These are phyloP conservation scores for Tetrapisispora namnaoensis DNA, from an alignment of 805 yeast genomes.

Conservation along the genomic window DNA sequence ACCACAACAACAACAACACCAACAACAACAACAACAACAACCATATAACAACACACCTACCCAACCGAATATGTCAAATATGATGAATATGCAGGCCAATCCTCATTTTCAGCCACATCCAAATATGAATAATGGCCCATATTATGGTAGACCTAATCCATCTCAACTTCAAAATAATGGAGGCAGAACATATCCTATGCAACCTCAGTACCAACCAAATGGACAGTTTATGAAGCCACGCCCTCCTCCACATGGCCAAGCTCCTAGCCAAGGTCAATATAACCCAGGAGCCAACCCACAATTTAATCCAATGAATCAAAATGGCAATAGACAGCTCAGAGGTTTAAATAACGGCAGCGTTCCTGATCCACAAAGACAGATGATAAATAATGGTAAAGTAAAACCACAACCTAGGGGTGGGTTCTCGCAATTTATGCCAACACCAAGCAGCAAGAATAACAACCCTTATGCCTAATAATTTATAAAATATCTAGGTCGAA, in stretches of 20 bases:
- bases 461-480: conserved; percentile 23
- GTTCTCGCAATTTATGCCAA: conserved; percentile 28
- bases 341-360: conserved; percentile 3
- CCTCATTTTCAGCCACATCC: not conserved
- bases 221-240: not conserved
- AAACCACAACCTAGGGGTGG: conserved; percentile 18
- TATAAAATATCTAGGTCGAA: not conserved
- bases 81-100: not conserved
- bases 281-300: not conserved
- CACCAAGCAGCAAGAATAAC: conserved; percentile 6
- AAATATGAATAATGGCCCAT: not conserved
- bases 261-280: conserved; percentile 3
- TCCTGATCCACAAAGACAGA: not conserved
- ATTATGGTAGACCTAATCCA: not conserved
- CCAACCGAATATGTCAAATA: not conserved
- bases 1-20: not conserved
- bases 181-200: not conserved
- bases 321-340: not conserved
- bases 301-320: not conserved
- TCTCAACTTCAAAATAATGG: not conserved
- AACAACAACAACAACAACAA: not conserved
- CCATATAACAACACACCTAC: not conserved
- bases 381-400: conserved; percentile 6
- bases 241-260: conserved; percentile 5
- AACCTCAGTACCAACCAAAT: not conserved